These are phyloP conservation scores for Alternaria atra DNA, from an alignment of 2,329 filamentous ascomycete species.

Conservation along the genomic window DNA sequence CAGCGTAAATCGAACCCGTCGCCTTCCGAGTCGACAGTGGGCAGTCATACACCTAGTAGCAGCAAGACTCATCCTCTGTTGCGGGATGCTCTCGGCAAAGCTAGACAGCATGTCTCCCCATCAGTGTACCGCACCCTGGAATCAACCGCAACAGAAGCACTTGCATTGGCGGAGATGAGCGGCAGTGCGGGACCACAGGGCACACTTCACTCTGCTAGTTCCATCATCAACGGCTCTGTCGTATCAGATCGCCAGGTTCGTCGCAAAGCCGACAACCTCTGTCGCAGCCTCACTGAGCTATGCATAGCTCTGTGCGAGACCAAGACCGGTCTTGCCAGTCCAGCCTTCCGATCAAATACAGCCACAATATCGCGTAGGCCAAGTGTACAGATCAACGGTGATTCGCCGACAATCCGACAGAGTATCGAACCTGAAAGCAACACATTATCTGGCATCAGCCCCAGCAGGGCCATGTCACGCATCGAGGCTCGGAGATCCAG, in stretches of 20 bases:
- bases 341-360: slow-evolving; percentile 39
- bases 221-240: slow-evolving; percentile 67
- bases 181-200: slow-evolving; percentile 73
- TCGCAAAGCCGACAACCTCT: slow-evolving; percentile 91
- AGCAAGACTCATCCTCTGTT: slow-evolving; percentile 78
- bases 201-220: slow-evolving; percentile 69
- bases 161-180: slow-evolving; percentile 80
- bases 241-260: slow-evolving; percentile 83
- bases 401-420: slow-evolving; percentile 42
- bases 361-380: slow-evolving; percentile 41
- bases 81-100: slow-evolving; percentile 81
- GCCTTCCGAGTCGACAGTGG: slow-evolving; percentile 54
- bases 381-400: slow-evolving; percentile 49
- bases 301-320: slow-evolving; percentile 75
- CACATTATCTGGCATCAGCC: slow-evolving; percentile 39
- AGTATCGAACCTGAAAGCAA: slow-evolving; percentile 51
- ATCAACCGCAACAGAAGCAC: slow-evolving; percentile 80
- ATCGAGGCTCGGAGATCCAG: slow-evolving; percentile 57
- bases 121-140: slow-evolving; percentile 84
- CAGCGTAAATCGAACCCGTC: slow-evolving; percentile 62
- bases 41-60: slow-evolving; percentile 59
- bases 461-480: slow-evolving; percentile 52
- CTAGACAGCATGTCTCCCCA: slow-evolving; percentile 72
- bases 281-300: slow-evolving; percentile 89
- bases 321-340: slow-evolving; percentile 41